Conservation (phyloP, 441 rosid genomes). For the Adansonia gregorii region DNA sequence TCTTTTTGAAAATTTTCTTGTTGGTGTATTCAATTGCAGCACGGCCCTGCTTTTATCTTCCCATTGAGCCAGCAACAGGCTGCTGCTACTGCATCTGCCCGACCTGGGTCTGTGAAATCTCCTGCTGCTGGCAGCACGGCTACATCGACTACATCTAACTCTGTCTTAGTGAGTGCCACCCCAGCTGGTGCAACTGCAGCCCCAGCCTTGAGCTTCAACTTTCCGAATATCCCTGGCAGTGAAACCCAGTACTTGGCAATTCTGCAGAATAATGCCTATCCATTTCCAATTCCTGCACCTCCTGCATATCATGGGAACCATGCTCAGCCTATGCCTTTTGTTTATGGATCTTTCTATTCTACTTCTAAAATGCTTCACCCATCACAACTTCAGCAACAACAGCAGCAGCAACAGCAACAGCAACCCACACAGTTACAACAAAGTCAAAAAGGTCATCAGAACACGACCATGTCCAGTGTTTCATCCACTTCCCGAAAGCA, state of each 20-base stretch:
- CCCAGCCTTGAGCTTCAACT: conserved; percentile 80
- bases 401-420: conserved; percentile 48
- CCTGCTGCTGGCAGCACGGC: conserved; percentile 36
- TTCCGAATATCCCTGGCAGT: conserved; percentile 73
- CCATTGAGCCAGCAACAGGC: conserved; percentile 88
- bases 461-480: conserved; percentile 67
- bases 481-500: conserved; percentile 83
- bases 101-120: conserved; percentile 58
- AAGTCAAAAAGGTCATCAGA: conserved; percentile 70
- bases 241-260: conserved; percentile 92
- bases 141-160: conserved; percentile 42
- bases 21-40: conserved; percentile 49
- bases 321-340: conserved; percentile 76
- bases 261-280: conserved; percentile 75
- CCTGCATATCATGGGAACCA: conserved; percentile 75
- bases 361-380: conserved; percentile 83
- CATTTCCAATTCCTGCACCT: conserved; percentile 76
- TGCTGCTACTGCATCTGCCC: conserved; percentile 60
- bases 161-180: conserved; percentile 54
- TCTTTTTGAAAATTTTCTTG: not conserved
- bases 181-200: conserved; percentile 63
- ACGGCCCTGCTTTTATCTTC: conserved; percentile 83
- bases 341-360: conserved; percentile 81
- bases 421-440: conserved; percentile 52
- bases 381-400: conserved; percentile 55